Evolutionary conservation across 129 eudicot species (phyloP).

Genomic region (Artemisia annua): DNA sequence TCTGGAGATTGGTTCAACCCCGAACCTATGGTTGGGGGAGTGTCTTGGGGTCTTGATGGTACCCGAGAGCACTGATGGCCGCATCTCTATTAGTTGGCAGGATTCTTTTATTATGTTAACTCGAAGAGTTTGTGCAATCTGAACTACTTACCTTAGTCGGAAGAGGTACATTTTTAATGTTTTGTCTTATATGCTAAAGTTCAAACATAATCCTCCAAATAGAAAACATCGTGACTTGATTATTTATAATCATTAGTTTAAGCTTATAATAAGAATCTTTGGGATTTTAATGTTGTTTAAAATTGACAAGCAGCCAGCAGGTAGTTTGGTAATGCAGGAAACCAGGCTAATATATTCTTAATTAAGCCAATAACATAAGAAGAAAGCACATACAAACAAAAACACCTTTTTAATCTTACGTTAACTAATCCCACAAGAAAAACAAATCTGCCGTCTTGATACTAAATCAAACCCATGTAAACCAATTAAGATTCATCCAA

Average conservation of each 20-base stretch:
- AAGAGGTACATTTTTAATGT: not conserved
- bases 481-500: conserved; percentile 31
- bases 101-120: no score
- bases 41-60: no score
- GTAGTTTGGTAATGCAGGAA: not conserved
- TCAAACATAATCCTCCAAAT: conserved; percentile 5
- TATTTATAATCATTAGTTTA: conserved; percentile 12
- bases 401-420: not conserved
- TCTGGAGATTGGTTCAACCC: no score
- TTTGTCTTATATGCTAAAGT: not conserved
- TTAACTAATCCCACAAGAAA: conserved; percentile 19
- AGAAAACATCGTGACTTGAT: conserved; percentile 5
- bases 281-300: not conserved
- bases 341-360: not conserved
- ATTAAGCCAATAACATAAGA: not conserved
- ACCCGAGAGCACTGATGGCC: no score
- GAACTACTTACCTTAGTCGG: no score
- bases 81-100: no score
- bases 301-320: conserved; percentile 23
- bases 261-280: not conserved
- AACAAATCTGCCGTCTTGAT: conserved; percentile 37
- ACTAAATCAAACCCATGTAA: conserved; percentile 26
- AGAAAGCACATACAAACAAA: no score
- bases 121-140: no score
- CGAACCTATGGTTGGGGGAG: no score